A percentile compares a stretch with the other conserved stretches of the same genome.
Evolutionary conservation across 163 green algal species (phyloP).

Genomic region (Coccomyxa subellipsoidea): DNA sequence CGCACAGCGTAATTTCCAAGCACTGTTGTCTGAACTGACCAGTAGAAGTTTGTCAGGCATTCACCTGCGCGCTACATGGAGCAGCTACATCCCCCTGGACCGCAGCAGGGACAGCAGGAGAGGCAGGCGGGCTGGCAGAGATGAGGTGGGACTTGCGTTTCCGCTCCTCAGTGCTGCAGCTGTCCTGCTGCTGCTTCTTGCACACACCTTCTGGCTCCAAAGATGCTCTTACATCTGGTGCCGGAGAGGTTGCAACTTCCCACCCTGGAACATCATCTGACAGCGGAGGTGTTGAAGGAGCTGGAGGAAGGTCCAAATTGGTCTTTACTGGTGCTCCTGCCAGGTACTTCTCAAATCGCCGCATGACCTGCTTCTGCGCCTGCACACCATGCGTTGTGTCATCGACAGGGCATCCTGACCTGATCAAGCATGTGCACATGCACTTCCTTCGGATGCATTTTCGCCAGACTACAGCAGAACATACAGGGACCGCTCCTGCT

Average conservation of each 20-base stretch:
- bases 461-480: no score
- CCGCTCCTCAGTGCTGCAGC: neutral
- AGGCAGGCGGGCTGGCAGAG: neutral
- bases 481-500: no score
- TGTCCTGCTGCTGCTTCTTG: neutral
- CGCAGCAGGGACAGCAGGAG: neutral
- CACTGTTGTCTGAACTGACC: no score
- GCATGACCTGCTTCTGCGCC: slow-evolving; percentile 15
- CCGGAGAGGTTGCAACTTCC: neutral
- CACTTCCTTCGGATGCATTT: no score
- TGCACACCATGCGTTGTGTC: slow-evolving; percentile 8
- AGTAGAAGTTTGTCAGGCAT: no score
- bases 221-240: neutral
- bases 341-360: slow-evolving; percentile 26
- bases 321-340: slow-evolving; percentile 15
- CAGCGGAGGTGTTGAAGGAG: neutral
- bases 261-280: neutral
- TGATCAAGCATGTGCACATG: no score
- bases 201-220: neutral
- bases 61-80: neutral
- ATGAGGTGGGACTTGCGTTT: slow-evolving; percentile 2
- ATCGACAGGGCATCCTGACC: no score
- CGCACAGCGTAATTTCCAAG: no score
- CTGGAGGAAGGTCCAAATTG: slow-evolving; percentile 2
- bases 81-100: neutral